Evolutionary conservation across 2,329 filamentous ascomycete species (phyloP).

Genomic region (Emmonsiellopsis sp.): DNA sequence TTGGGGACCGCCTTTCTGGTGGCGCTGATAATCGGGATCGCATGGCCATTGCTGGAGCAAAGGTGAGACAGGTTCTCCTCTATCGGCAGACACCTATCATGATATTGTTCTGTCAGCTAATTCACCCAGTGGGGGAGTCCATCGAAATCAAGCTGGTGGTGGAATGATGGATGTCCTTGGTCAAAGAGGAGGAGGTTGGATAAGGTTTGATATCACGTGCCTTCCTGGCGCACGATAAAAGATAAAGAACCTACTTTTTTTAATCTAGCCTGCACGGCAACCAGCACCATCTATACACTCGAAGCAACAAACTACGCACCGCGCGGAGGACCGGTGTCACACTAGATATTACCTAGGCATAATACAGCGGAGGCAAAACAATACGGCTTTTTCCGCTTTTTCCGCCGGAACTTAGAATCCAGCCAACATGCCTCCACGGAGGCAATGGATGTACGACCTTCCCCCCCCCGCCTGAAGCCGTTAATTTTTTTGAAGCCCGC

Average conservation of each 20-base stretch:
- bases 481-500: neutral
- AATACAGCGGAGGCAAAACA: neutral
- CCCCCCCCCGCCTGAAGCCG: no score
- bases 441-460: constrained; percentile 12
- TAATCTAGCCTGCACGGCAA: neutral
- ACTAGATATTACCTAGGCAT: neutral
- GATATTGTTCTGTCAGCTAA: no score
- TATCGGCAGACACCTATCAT: no score
- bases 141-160: no score
- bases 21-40: no score
- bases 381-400: neutral
- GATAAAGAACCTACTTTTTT: neutral
- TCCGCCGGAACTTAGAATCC: neutral
- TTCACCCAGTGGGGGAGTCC: no score
- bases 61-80: no score
- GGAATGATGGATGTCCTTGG: no score
- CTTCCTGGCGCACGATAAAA: neutral
- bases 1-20: no score
- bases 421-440: constrained; percentile 12
- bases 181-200: no score
- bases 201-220: neutral
- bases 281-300: neutral
- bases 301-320: neutral
- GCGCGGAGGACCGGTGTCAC: neutral
- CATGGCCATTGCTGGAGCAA: no score